A percentile compares a stretch with the other conserved stretches of the same genome.
phyloP scores from a whole-genome alignment of 2,329 filamentous ascomycete species.

The Sporothrix brasiliensis region DNA sequence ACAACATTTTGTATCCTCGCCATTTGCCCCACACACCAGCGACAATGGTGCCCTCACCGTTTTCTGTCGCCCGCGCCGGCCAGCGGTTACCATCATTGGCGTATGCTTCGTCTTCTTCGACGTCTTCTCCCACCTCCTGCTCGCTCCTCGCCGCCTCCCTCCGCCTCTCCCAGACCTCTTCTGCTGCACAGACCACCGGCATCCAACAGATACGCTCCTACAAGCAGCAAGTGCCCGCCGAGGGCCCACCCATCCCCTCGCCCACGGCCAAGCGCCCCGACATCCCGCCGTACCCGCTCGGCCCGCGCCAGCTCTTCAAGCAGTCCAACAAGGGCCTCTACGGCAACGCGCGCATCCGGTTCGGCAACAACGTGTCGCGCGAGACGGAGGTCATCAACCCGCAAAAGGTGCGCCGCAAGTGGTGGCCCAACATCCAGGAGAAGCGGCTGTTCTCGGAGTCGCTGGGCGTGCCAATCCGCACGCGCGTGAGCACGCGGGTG shows the following conservation, averaged over 20 bases:
- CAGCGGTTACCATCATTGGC: slow-evolving; percentile 4
- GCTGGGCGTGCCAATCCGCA: slow-evolving; percentile 65
- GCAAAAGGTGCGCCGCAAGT: slow-evolving; percentile 68
- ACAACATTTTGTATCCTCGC: no score
- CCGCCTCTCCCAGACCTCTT: background rate
- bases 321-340: slow-evolving; percentile 78
- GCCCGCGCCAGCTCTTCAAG: slow-evolving; percentile 71
- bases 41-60: slow-evolving; percentile 25
- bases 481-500: slow-evolving; percentile 70
- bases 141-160: slow-evolving; percentile 1
- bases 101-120: slow-evolving; percentile 38
- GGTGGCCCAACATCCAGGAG: slow-evolving; percentile 73
- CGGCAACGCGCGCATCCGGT: slow-evolving; percentile 70
- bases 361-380: slow-evolving; percentile 75
- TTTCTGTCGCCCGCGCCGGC: slow-evolving; percentile 26
- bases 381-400: slow-evolving; percentile 58
- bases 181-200: slow-evolving; percentile 45
- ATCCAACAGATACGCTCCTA: slow-evolving; percentile 36
- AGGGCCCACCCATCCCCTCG: slow-evolving; percentile 48
- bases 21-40: background rate
- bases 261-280: slow-evolving; percentile 47
- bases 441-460: slow-evolving; percentile 68
- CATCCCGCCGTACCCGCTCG: slow-evolving; percentile 71
- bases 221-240: slow-evolving; percentile 38
- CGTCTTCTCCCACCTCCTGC: slow-evolving; percentile 23